These are phyloP conservation scores for Hericium alpestre DNA, from an alignment of 768 basidiomycete genomes.

Conservation along the genomic window DNA sequence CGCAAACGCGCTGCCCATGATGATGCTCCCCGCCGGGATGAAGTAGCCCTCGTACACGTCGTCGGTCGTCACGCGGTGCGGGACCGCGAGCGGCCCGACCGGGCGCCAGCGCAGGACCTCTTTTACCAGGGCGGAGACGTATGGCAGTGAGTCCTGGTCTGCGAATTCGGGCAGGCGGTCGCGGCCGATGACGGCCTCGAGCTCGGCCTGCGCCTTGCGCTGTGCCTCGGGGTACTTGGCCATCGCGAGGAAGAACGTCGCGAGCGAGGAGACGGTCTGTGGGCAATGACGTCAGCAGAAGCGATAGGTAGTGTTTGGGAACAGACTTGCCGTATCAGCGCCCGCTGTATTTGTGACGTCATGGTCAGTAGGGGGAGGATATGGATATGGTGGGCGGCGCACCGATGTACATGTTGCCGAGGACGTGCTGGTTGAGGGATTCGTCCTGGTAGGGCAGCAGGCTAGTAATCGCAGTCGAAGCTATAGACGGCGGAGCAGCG, in stretches of 20 bases:
- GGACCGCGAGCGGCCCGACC: conserved; percentile 19
- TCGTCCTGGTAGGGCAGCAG: not conserved
- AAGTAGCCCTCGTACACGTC: not conserved
- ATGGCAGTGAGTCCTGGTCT: conserved; percentile 18
- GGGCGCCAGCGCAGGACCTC: conserved; percentile 22
- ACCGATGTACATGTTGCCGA: not conserved
- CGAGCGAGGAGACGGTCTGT: conserved; percentile 20
- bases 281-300: not conserved
- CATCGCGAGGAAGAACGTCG: conserved; percentile 23
- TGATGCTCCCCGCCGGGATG: not conserved
- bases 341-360: conserved; percentile 7
- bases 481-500: conserved; percentile 8
- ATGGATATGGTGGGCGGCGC: not conserved
- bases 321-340: conserved; percentile 10
- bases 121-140: conserved; percentile 15
- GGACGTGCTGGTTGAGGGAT: not conserved
- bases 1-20: conserved; percentile 3
- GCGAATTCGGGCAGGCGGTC: conserved; percentile 18
- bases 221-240: conserved; percentile 21
- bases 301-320: too few relatives aligned
- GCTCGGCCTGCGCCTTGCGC: conserved; percentile 20
- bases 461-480: conserved; percentile 1
- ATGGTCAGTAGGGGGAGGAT: not conserved
- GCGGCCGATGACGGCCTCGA: conserved; percentile 21
- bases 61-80: not conserved